A percentile compares a stretch with the other conserved stretches of the same genome.
These are phyloP conservation scores for Blastocystis sp. DNA, from an alignment of 352 stramenopile genomes.

Conservation along the genomic window DNA sequence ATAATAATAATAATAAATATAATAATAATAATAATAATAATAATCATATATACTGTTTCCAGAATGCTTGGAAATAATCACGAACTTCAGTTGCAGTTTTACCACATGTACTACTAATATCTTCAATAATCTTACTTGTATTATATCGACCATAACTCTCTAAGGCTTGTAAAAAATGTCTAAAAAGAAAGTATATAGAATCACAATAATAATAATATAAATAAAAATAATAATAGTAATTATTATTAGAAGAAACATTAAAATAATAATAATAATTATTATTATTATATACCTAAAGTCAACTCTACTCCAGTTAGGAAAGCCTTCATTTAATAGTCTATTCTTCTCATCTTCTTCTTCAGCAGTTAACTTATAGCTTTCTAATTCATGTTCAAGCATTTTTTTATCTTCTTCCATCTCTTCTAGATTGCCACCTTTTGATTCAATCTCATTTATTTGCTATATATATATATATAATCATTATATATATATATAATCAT, in stretches of 20 bases:
- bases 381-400: background rate
- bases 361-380: background rate
- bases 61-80: background rate
- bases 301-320: conserved; percentile 1
- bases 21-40: too few species aligned
- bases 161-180: conserved; percentile 2
- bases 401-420: background rate
- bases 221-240: too few species aligned
- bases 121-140: background rate
- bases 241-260: too few species aligned
- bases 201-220: too few species aligned
- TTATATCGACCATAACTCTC: conserved; percentile 4
- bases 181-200: too few species aligned
- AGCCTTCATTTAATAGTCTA: conserved; percentile 1
- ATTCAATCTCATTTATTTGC: background rate
- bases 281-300: conserved; percentile 9
- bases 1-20: too few species aligned
- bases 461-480: background rate
- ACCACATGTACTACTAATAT: background rate
- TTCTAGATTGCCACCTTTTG: background rate
- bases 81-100: background rate
- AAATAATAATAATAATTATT: too few species aligned
- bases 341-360: conserved; percentile 11
- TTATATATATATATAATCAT: background rate
- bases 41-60: conserved; percentile 1